phyloP scores from a whole-genome alignment of 768 basidiomycete species.

The Dentipellis fragilis region DNA sequence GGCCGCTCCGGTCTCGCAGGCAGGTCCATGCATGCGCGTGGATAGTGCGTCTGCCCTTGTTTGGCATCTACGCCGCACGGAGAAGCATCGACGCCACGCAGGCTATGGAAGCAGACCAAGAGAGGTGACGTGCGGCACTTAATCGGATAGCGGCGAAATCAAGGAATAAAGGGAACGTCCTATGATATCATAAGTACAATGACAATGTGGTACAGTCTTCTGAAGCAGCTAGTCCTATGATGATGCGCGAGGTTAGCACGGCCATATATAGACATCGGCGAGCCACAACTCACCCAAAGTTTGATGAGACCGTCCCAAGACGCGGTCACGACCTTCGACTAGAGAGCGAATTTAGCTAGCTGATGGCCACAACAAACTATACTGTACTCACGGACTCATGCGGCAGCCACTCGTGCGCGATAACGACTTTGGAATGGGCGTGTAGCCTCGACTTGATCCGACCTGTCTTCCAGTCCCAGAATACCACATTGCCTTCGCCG shows the following conservation, averaged over 20 bases:
- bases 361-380: background rate
- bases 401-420: slow-evolving; percentile 95
- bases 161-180: background rate
- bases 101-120: too few relatives aligned
- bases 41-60: too few relatives aligned
- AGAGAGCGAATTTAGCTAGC: slow-evolving; percentile 5
- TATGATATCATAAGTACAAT: background rate
- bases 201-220: background rate
- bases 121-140: background rate
- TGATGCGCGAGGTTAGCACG: slow-evolving; percentile 1
- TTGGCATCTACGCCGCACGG: too few relatives aligned
- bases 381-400: slow-evolving; percentile 70
- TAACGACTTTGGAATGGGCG: slow-evolving; percentile 94
- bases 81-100: too few relatives aligned
- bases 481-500: slow-evolving; percentile 88
- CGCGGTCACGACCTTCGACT: slow-evolving; percentile 96
- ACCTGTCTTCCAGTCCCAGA: slow-evolving; percentile 99
- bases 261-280: background rate
- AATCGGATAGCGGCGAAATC: background rate
- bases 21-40: too few relatives aligned
- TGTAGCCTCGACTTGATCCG: slow-evolving; percentile 84
- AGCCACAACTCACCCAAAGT: slow-evolving; percentile 66
- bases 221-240: slow-evolving; percentile 7
- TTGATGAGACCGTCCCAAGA: slow-evolving; percentile 99
- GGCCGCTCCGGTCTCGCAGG: too few relatives aligned